Conservation (phyloP, 768 basidiomycete species). For the Gelatoporia subvermispora region DNA sequence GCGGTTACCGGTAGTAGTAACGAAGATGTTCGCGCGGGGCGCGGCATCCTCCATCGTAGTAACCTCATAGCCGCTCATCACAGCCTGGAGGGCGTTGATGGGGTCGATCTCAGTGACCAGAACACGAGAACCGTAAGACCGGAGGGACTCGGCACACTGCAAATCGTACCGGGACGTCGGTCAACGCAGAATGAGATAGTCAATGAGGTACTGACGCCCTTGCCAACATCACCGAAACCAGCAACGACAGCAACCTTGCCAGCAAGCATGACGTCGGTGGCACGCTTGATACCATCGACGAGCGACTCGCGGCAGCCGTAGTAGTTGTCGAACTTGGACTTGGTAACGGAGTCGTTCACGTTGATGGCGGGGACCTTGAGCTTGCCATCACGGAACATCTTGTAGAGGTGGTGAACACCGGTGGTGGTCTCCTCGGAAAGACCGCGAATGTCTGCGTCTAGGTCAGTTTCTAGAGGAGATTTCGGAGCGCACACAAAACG, state of each 20-base stretch:
- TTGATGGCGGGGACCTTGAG: conserved; percentile 99
- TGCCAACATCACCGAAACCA: conserved; percentile 98
- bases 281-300: conserved; percentile 99
- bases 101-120: conserved; percentile 98
- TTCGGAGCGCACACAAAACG: conserved; percentile 8
- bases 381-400: conserved; percentile 91
- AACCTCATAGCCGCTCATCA: conserved; percentile 99
- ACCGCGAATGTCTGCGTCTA: conserved; percentile 70
- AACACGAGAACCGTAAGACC: conserved; percentile 96
- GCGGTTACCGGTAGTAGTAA: conserved; percentile 97
- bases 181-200: background rate
- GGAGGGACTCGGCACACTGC: conserved; percentile 96
- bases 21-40: conserved; percentile 82
- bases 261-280: conserved; percentile 99
- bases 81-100: conserved; percentile 99
- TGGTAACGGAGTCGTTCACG: conserved; percentile 99
- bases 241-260: conserved; percentile 99
- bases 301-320: conserved; percentile 99
- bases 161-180: conserved; percentile 3
- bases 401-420: conserved; percentile 99
- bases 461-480: conserved; percentile 6
- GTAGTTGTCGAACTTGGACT: conserved; percentile 98
- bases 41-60: conserved; percentile 98
- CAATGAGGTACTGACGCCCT: conserved; percentile 68
- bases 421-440: conserved; percentile 99